These are phyloP conservation scores for Candida railenensis DNA, from an alignment of 805 yeast genomes.

Conservation along the genomic window DNA sequence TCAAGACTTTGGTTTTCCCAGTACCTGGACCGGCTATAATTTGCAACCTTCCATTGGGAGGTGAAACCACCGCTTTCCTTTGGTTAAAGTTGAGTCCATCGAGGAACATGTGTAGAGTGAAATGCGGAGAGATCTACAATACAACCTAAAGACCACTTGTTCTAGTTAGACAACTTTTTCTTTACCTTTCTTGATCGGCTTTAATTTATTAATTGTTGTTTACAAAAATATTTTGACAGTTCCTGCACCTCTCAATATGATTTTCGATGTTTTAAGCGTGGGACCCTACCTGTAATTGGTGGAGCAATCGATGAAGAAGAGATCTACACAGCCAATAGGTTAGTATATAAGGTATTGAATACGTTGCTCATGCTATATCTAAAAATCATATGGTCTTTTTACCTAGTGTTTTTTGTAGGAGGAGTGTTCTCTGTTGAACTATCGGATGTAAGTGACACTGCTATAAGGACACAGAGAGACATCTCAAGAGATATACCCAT, in stretches of 20 bases:
- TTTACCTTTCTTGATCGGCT: no score
- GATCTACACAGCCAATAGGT: no score
- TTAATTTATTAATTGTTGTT: no score
- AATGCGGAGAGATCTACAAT: background rate
- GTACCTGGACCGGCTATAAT: slow-evolving; percentile 64
- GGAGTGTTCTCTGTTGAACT: background rate
- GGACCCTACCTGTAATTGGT: no score
- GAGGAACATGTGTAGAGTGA: slow-evolving; percentile 4
- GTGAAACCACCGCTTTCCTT: slow-evolving; percentile 42
- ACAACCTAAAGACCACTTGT: background rate
- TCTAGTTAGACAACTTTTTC: no score
- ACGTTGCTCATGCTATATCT: no score
- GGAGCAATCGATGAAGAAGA: no score
- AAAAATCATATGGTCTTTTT: background rate
- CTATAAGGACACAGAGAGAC: slow-evolving; percentile 36
- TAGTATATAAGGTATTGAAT: no score
- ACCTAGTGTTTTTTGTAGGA: background rate
- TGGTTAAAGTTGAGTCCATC: slow-evolving; percentile 41
- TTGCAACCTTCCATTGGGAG: slow-evolving; percentile 40
- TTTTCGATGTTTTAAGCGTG: no score
- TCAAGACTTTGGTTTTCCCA: slow-evolving; percentile 80
- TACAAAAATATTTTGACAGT: no score
- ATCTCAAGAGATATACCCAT: slow-evolving; percentile 27
- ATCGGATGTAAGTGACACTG: slow-evolving; percentile 8
- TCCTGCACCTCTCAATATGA: no score